Evolutionary conservation across 495 filamentous ascomycete species (phyloP).

Genomic region (Stereocaulon alpinum): DNA sequence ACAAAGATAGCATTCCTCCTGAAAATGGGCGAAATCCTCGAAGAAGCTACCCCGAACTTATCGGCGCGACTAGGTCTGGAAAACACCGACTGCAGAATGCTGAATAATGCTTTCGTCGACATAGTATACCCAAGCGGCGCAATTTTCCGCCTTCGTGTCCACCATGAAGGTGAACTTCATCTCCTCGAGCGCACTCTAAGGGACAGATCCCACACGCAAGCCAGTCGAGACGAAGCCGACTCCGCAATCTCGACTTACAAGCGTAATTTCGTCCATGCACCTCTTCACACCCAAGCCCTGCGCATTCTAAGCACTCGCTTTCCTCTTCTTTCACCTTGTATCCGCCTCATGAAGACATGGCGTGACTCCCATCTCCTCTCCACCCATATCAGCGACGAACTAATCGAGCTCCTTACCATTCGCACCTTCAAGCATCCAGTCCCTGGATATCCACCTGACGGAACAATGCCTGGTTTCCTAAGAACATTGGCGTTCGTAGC

Average conservation of each 20-base stretch:
- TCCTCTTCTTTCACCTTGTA: conserved; percentile 69
- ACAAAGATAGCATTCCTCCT: conserved; percentile 88
- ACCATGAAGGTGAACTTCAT: conserved; percentile 72
- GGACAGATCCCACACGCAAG: conserved; percentile 52
- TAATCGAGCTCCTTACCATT: conserved; percentile 70
- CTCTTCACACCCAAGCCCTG: conserved; percentile 71
- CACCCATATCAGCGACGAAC: conserved; percentile 61
- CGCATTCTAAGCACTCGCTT: conserved; percentile 69
- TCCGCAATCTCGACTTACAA: conserved; percentile 60
- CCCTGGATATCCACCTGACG: conserved; percentile 71
- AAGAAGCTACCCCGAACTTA: conserved; percentile 36
- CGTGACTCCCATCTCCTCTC: conserved; percentile 73
- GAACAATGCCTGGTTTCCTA: conserved; percentile 69
- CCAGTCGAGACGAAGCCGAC: conserved; percentile 53
- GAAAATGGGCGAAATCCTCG: conserved; percentile 64
- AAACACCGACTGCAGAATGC: conserved; percentile 50
- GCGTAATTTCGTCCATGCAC: conserved; percentile 56
- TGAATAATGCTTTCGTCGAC: conserved; percentile 79
- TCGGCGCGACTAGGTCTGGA: conserved; percentile 69
- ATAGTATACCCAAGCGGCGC: conserved; percentile 60
- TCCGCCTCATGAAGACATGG: conserved; percentile 87
- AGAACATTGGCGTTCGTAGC: conserved; percentile 67
- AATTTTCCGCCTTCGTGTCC: conserved; percentile 45
- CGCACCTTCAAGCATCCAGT: conserved; percentile 71
- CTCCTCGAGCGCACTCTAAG: conserved; percentile 71